phyloP scores from a whole-genome alignment of 2,329 filamentous ascomycete genomes.

The Diaporthe ilicicola region DNA sequence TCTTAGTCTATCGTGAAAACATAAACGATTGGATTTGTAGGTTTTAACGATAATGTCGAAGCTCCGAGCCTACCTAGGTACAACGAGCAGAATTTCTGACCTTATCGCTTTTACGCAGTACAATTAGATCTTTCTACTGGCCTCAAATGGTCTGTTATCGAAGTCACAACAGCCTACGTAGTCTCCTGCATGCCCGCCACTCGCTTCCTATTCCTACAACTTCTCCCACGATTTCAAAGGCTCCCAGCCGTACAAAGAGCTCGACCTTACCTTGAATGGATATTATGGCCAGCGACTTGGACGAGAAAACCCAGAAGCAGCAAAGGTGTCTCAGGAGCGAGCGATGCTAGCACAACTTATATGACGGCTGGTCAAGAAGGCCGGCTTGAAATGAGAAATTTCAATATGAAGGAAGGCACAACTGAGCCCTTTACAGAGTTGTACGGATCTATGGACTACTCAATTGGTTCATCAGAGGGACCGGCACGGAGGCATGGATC shows the following conservation, averaged over 20 bases:
- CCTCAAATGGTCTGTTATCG: conserved; percentile 1
- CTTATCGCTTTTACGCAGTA: neutral
- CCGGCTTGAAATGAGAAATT: neutral
- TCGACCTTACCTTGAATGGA: neutral
- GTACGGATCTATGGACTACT: neutral
- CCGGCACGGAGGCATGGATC: neutral
- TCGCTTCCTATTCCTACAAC: neutral
- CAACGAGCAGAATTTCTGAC: neutral
- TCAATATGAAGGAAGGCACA: neutral
- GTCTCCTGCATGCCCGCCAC: conserved; percentile 3
- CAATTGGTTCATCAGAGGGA: neutral
- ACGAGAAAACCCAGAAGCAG: neutral
- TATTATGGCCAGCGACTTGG: neutral
- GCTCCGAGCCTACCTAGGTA: neutral
- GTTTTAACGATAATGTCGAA: neutral
- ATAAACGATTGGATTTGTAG: neutral
- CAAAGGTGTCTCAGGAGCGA: neutral
- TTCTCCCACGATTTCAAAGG: neutral
- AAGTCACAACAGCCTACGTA: conserved; percentile 9
- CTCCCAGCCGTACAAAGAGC: neutral
- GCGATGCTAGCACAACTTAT: neutral
- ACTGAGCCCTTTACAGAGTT: neutral
- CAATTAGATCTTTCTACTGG: neutral
- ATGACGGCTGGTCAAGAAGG: neutral
- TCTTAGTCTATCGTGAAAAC: conserved; percentile 1